These are phyloP conservation scores for Omphalea diandra DNA, from an alignment of 441 rosid genomes.

Conservation along the genomic window DNA sequence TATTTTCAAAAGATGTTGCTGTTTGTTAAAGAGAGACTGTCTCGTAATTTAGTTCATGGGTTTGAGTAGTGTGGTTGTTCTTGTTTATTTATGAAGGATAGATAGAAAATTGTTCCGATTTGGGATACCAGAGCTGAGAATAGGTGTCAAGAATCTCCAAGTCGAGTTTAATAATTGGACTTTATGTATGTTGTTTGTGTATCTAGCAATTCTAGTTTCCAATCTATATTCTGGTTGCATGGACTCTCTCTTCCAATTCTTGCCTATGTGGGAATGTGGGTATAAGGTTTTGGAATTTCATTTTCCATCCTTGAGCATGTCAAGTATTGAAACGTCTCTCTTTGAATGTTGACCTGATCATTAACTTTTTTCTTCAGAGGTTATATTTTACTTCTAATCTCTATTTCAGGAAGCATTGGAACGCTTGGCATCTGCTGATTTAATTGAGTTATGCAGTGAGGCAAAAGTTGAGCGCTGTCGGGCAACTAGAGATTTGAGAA, in stretches of 20 bases:
- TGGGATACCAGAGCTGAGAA: not conserved
- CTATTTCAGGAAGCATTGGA: conserved; percentile 78
- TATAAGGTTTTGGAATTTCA: not conserved
- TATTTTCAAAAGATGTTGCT: no score
- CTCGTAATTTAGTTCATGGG: not conserved
- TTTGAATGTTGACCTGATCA: conserved; percentile 6
- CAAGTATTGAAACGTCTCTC: not conserved
- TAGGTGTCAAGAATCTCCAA: not conserved
- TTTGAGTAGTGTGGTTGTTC: not conserved
- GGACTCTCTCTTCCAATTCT: not conserved
- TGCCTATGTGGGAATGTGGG: not conserved
- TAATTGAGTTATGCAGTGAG: conserved; percentile 70
- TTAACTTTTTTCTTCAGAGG: not conserved
- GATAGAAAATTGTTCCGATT: not conserved
- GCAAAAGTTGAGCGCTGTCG: conserved; percentile 87
- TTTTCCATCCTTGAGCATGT: not conserved
- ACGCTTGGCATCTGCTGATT: conserved; percentile 72
- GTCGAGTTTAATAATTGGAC: not conserved
- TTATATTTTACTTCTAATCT: conserved; percentile 21
- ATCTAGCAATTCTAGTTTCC: conserved; percentile 1
- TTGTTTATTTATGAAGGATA: not conserved
- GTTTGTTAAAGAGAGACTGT: no score
- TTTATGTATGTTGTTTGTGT: not conserved
- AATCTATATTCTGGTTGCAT: not conserved
- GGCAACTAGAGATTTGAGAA: conserved; percentile 84